phyloP scores from a whole-genome alignment of 306 rosid species.

The Quercus rubra region DNA sequence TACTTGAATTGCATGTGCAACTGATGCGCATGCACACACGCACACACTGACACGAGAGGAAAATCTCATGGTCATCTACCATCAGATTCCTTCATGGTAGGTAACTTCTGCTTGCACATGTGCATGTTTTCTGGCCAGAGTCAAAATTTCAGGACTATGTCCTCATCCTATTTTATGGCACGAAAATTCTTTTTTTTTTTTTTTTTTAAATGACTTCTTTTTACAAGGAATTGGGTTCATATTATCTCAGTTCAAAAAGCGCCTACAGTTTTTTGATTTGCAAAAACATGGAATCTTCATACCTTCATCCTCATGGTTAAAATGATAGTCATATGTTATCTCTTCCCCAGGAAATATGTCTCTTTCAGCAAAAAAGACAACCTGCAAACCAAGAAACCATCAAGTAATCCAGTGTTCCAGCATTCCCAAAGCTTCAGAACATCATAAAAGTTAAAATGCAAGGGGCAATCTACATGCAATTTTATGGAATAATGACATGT shows the following conservation, averaged over 20 bases:
- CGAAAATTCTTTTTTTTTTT: neutral
- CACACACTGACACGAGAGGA: neutral
- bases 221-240: neutral
- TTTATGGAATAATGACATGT: neutral
- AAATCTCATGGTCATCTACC: neutral
- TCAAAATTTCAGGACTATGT: neutral
- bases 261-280: conserved; percentile 64
- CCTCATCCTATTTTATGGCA: neutral
- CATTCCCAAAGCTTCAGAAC: neutral
- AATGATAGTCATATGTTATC: conserved; percentile 69
- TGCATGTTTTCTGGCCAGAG: neutral
- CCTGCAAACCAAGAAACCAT: conserved; percentile 38
- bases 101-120: neutral
- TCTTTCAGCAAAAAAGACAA: conserved; percentile 64
- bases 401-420: neutral
- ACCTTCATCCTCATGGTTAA: conserved; percentile 73
- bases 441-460: neutral
- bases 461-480: neutral
- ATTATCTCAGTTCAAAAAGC: conserved; percentile 46
- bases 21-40: neutral
- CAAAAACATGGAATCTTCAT: conserved; percentile 71
- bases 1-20: neutral
- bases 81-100: neutral
- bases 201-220: conserved; percentile 4
- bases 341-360: conserved; percentile 75